These are phyloP conservation scores for Pichia nanzhaoensis DNA, from an alignment of 805 yeast genomes.

Conservation along the genomic window DNA sequence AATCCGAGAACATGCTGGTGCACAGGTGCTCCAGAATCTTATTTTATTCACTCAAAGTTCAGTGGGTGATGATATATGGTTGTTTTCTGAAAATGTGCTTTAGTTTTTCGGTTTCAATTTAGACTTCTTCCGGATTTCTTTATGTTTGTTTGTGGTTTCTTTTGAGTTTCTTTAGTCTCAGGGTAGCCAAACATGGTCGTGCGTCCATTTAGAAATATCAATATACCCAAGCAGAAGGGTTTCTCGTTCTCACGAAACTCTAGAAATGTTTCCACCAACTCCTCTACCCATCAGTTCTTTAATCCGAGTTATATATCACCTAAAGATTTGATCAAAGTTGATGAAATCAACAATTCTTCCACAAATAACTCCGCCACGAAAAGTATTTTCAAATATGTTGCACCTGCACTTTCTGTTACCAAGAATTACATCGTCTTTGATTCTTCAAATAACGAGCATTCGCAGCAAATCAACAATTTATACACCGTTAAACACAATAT, in stretches of 20 bases:
- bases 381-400: conserved; percentile 17
- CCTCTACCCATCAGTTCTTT: conserved; percentile 27
- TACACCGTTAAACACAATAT: too few species aligned
- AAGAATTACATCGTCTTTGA: conserved; percentile 28
- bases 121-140: too few species aligned
- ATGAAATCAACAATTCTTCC: conserved; percentile 19
- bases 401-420: conserved; percentile 24
- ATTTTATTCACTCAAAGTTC: too few species aligned
- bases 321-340: conserved; percentile 23
- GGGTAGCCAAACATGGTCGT: conserved; percentile 20
- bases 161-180: too few species aligned
- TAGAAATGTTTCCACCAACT: conserved; percentile 12
- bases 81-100: too few species aligned
- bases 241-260: conserved; percentile 11
- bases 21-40: too few species aligned
- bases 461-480: neutral
- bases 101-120: too few species aligned
- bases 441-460: conserved; percentile 13
- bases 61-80: too few species aligned
- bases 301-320: conserved; percentile 30
- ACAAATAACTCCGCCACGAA: conserved; percentile 17
- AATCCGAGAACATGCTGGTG: neutral
- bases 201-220: conserved; percentile 24
- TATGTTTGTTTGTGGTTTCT: too few species aligned
- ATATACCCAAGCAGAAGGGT: conserved; percentile 6